Evolutionary conservation across 441 rosid species (phyloP), one percentile per base, ranked within the genome.

Genomic region (Erodium moschatum): DNA sequence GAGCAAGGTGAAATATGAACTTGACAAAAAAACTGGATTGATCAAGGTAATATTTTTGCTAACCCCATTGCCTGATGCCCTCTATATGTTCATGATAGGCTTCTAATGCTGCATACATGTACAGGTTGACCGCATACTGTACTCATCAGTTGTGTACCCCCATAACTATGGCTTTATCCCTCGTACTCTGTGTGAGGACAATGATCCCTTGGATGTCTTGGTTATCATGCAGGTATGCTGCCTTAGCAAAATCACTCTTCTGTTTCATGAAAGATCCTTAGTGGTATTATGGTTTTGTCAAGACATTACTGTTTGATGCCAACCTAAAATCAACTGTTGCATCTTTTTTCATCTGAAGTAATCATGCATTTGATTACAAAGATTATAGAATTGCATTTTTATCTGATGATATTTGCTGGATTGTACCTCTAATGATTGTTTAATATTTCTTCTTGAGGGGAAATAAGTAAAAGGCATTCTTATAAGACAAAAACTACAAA

Each of bases 1-100:
- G 48, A 81, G 90, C 83, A 88, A 88, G 81, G 94, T 88, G 78
- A 88, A 88, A 68, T 88, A 88, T 74, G 94, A 88, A 70, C 94
- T 88, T 19, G 94, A 86, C 85, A 88, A 88, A 76, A 82, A 80
- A 50, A 83, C 85, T 2, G 94, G 94, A 72, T 79, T 88, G 72
- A 88, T 88, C 70, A 88, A 82, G 88, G 94, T 88, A 71, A 70
- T 24, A 19, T 18, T 16, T 42, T 44, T 70, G 54, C 71, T 21
- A 19, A 54, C 24, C 33, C 33, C 13, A 48, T 27, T 68, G 52
- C 8, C 31, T 16, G 61, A 40, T 76, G 24, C n/a, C 44, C 63
- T 16, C 58, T 44, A 0, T 21, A 27, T 67, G 69, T 77, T 20
- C 20, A 6, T 38, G 64, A 42, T 33, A 16, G 62, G 58, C 70